Evolutionary conservation across 495 filamentous ascomycete genomes (phyloP).

Genomic region (Talaromyces liani): DNA sequence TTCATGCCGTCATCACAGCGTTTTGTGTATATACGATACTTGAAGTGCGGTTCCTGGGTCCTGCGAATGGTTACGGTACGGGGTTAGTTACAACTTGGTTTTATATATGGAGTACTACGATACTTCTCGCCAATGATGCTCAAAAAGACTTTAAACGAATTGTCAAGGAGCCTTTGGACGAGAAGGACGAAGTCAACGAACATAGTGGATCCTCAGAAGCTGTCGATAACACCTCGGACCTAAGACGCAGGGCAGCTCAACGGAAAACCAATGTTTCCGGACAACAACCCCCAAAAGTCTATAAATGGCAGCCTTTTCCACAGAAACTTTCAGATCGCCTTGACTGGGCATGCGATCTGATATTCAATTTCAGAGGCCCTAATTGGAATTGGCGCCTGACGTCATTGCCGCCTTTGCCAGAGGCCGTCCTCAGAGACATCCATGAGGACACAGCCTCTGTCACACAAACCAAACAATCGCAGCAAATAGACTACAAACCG

Average conservation of each 20-base stretch:
- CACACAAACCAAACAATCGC: neutral
- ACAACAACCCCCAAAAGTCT: slow-evolving; percentile 1
- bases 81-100: slow-evolving; percentile 61
- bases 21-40: slow-evolving; percentile 32
- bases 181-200: neutral
- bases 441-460: slow-evolving; percentile 17
- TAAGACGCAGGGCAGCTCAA: neutral
- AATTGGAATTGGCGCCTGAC: slow-evolving; percentile 72
- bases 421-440: neutral
- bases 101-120: slow-evolving; percentile 52
- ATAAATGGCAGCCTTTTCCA: slow-evolving; percentile 70
- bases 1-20: slow-evolving; percentile 45
- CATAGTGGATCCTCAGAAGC: neutral
- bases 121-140: slow-evolving; percentile 57
- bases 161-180: slow-evolving; percentile 26
- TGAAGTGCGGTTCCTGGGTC: slow-evolving; percentile 43
- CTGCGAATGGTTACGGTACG: slow-evolving; percentile 57
- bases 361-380: slow-evolving; percentile 61
- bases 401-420: slow-evolving; percentile 45
- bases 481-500: neutral
- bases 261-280: neutral
- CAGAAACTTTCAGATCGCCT: slow-evolving; percentile 51
- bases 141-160: slow-evolving; percentile 64
- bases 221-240: neutral
- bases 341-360: slow-evolving; percentile 63